Evolutionary conservation across 2,329 filamentous ascomycete species (phyloP).

Genomic region (Trichophyton simii): DNA sequence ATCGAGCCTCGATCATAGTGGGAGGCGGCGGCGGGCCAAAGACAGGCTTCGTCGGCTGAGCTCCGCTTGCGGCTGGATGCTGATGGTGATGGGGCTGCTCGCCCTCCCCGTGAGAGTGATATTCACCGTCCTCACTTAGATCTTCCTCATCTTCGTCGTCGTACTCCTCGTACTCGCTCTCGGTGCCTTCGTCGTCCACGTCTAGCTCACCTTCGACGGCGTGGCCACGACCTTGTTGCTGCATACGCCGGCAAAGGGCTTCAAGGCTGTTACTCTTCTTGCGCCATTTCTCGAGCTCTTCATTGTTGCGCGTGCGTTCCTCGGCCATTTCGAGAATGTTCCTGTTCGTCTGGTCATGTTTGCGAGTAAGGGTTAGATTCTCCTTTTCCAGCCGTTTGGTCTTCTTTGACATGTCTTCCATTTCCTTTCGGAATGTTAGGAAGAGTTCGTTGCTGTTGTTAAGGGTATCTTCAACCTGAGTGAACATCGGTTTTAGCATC

Average conservation of each 20-base stretch:
- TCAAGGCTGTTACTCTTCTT: conserved; percentile 85
- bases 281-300: conserved; percentile 64
- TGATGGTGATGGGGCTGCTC: conserved; percentile 49
- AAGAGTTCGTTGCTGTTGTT: conserved; percentile 98
- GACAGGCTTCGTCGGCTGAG: conserved; percentile 29
- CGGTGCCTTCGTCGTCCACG: conserved; percentile 36
- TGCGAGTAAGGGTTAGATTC: conserved; percentile 78
- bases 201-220: conserved; percentile 50
- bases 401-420: conserved; percentile 99
- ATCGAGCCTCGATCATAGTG: conserved; percentile 34
- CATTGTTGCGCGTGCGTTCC: conserved; percentile 65
- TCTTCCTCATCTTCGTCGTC: conserved; percentile 51
- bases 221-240: conserved; percentile 76
- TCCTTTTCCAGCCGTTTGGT: conserved; percentile 95
- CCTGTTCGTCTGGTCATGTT: conserved; percentile 83
- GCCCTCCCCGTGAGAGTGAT: conserved; percentile 54
- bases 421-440: conserved; percentile 92
- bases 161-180: conserved; percentile 42
- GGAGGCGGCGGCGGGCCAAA: conserved; percentile 41
- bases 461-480: conserved; percentile 89
- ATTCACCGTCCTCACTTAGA: conserved; percentile 46
- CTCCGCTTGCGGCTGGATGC: conserved; percentile 32
- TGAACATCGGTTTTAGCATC: background rate
- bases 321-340: conserved; percentile 98
- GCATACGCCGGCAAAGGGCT: conserved; percentile 91